phyloP scores from a whole-genome alignment of 1,284 basidiomycete genomes.

The Rhodotorula sp. region DNA sequence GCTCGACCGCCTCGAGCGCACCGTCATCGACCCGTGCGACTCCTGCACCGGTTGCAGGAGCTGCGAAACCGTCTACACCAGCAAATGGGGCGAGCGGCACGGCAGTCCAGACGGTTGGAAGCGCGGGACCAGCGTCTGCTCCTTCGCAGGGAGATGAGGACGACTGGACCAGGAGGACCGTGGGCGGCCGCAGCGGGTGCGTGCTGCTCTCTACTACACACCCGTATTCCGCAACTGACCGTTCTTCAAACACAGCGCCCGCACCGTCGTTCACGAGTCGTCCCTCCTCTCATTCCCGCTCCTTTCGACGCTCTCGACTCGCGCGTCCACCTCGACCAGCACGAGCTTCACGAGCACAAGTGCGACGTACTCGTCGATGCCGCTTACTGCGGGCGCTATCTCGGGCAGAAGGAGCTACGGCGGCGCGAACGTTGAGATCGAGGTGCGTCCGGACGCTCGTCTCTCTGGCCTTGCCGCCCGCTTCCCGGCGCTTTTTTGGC shows the following conservation, averaged over 20 bases:
- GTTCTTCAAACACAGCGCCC: too few species aligned
- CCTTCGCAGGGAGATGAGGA: not conserved
- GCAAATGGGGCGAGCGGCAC: not conserved
- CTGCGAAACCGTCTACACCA: not conserved
- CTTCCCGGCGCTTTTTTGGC: not conserved
- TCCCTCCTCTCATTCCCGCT: conserved; percentile 27
- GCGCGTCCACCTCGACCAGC: not conserved
- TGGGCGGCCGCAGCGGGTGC: not conserved
- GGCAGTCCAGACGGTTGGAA: not conserved
- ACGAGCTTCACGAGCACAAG: not conserved
- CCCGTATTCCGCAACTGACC: not conserved
- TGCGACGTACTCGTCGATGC: conserved; percentile 36
- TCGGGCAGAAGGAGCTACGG: conserved; percentile 33
- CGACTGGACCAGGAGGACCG: not conserved
- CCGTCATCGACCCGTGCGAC: not conserved
- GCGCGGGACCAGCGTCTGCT: not conserved
- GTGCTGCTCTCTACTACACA: not conserved
- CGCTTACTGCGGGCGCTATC: conserved; percentile 31
- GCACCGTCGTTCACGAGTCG: conserved; percentile 13
- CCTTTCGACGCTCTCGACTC: not conserved
- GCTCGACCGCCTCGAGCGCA: conserved; percentile 1
- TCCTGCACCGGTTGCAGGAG: not conserved
- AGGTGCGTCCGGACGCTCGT: conserved; percentile 12
- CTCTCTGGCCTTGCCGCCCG: too few species aligned
- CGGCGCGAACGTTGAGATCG: conserved; percentile 40